Percentiles rank a stretch among this genome's conserved stretches.
phyloP scores from a whole-genome alignment of 345 rosid species.

The Carallia brachiata region DNA sequence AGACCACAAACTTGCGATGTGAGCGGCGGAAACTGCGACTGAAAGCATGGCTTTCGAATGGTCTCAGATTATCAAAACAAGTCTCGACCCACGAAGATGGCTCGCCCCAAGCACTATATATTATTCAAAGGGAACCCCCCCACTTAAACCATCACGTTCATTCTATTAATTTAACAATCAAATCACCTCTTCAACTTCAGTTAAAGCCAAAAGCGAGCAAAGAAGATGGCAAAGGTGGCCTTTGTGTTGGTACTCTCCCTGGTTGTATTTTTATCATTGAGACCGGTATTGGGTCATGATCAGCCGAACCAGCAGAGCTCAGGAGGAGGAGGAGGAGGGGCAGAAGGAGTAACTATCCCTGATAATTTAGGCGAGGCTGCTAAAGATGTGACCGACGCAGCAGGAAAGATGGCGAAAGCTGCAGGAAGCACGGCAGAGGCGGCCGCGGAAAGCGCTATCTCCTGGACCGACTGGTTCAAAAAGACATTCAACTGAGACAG shows the following conservation, averaged over 20 bases:
- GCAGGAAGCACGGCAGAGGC: too few species aligned
- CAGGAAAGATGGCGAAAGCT: too few species aligned
- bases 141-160: background rate
- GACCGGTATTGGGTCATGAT: background rate
- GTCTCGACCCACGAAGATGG: background rate
- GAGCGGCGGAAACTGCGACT: background rate
- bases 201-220: background rate
- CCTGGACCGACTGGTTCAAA: too few species aligned
- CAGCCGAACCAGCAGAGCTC: too few species aligned
- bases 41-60: background rate
- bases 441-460: too few species aligned
- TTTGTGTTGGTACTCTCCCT: background rate
- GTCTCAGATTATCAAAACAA: background rate
- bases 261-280: background rate
- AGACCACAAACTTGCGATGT: too few species aligned
- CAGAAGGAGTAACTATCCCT: background rate
- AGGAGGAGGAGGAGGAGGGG: background rate
- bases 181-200: background rate
- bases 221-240: constrained; percentile 12
- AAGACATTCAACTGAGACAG: too few species aligned
- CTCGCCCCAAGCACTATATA: background rate
- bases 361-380: background rate
- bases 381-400: background rate
- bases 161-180: background rate
- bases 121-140: background rate